Evolutionary conservation across 1,284 basidiomycete species (phyloP).

Genomic region (Malassezia dermatis): DNA sequence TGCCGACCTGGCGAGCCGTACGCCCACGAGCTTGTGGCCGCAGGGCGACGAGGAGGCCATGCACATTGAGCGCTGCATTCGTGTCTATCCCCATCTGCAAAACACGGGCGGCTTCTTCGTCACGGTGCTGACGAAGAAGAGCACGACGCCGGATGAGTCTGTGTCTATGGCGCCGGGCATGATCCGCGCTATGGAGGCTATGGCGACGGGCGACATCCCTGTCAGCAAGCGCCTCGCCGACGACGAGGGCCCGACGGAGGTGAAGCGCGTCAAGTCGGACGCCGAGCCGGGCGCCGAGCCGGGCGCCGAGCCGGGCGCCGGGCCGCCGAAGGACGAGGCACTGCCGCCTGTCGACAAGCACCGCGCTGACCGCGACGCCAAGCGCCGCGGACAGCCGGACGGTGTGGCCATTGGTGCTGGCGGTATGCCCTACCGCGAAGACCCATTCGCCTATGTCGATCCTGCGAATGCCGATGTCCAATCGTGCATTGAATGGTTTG

Average conservation of each 20-base stretch:
- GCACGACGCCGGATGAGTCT: conserved; percentile 21
- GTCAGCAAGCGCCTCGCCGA: conserved; percentile 22
- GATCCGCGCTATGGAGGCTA: conserved; percentile 36
- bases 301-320: not conserved
- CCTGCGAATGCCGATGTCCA: conserved; percentile 29
- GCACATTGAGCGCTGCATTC: conserved; percentile 36
- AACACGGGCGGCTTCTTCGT: conserved; percentile 97
- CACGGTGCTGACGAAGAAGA: conserved; percentile 63
- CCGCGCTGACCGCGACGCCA: conserved; percentile 25
- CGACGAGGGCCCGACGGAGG: conserved; percentile 17
- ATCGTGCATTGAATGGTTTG: conserved; percentile 59
- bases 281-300: not conserved
- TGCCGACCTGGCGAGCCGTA: conserved; percentile 29
- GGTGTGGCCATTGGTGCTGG: conserved; percentile 28
- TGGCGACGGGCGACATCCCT: conserved; percentile 17
- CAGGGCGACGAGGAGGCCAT: conserved; percentile 40
- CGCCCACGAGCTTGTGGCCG: conserved; percentile 39
- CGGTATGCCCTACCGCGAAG: conserved; percentile 42
- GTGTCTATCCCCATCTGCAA: conserved; percentile 76
- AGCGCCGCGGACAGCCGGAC: conserved; percentile 17
- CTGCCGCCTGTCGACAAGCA: conserved; percentile 27
- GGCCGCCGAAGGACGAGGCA: not conserved
- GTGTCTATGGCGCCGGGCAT: conserved; percentile 43
- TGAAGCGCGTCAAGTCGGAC: conserved; percentile 27
- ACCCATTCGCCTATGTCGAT: conserved; percentile 37